phyloP scores from a whole-genome alignment of 768 basidiomycete genomes.

The Boletus edulis region DNA sequence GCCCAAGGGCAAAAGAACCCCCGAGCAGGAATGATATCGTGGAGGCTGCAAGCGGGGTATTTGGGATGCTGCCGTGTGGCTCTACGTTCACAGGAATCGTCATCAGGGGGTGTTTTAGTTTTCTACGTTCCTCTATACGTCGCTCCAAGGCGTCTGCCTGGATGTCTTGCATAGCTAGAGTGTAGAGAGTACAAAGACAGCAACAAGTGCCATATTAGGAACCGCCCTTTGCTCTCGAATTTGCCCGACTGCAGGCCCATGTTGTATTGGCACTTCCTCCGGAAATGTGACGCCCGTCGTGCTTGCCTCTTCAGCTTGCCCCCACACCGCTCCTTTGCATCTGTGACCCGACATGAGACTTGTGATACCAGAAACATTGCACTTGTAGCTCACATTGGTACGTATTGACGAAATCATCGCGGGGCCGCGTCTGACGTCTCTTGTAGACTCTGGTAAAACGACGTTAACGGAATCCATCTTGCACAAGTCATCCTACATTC shows the following conservation, averaged over 20 bases:
- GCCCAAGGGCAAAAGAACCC: constrained; percentile 58
- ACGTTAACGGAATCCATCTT: constrained; percentile 88
- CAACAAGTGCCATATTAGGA: constrained; percentile 16
- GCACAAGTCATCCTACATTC: constrained; percentile 68
- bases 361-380: constrained; percentile 71
- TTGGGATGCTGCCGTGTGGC: constrained; percentile 66
- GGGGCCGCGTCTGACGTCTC: constrained; percentile 5
- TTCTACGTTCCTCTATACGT: constrained; percentile 42
- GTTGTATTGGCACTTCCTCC: constrained; percentile 12
- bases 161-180: constrained; percentile 30
- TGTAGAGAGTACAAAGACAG: neutral
- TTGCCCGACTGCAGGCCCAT: constrained; percentile 10
- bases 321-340: constrained; percentile 20
- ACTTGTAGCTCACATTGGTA: constrained; percentile 87
- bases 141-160: constrained; percentile 38
- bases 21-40: constrained; percentile 87
- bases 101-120: constrained; percentile 42
- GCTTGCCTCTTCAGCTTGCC: neutral
- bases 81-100: constrained; percentile 47
- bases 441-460: constrained; percentile 82
- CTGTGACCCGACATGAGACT: constrained; percentile 30
- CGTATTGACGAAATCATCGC: constrained; percentile 14
- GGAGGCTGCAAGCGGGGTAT: constrained; percentile 80
- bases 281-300: constrained; percentile 11
- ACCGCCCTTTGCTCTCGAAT: neutral